Evolutionary conservation across 2,329 filamentous ascomycete species (phyloP), one percentile per base, ranked within the genome.

Genomic region (Fusarium sp.): DNA sequence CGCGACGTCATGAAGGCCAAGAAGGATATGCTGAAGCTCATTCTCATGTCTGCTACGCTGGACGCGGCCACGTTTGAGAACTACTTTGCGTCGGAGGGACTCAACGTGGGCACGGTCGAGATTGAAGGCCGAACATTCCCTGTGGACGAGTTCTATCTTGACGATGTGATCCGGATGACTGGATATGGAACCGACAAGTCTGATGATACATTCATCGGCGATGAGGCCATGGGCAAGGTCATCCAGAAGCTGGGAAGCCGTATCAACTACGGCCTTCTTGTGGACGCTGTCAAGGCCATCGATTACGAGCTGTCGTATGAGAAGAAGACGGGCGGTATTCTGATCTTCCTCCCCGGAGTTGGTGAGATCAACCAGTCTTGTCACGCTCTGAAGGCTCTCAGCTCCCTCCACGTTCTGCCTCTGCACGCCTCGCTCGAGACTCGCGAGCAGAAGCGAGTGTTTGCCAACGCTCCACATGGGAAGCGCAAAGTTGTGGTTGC

Each of bases 21-120:
- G 85, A 98, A 67, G 90, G 97, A 71, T 89, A 92, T 66, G 90
- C 83, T 99, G 61, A 99, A 98, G 83, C 88, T 99, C 10, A 91
- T 99, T 70, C 97, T 99, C 84, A 99, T 99, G 97, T 98, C 96
- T 67, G 97, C 97, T 48, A 99, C 97, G 4, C 87, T 99, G 41
- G 89, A 95, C 71, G 94, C 98, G 39, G 94, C 95, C 9, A 96
- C 98, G 16, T 75, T 75, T 11, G 62, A 64, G 37, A 71, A 62
- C 56, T 75, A 75, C 60, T 80, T 94, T 98, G 79, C 95, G 94
- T 0, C 90, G 93, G 80, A 97, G 0, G 96, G 95, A 0, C 89
- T 98, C 3, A 76, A 54, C 25, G 73, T 75, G 13, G 73, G 73
- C 27, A 97, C 94, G 8, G 88, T 99, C 2, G 91, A 98, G 80